These are phyloP conservation scores for Pleurotus ostreatus DNA, from an alignment of 768 basidiomycete species.

Conservation along the genomic window DNA sequence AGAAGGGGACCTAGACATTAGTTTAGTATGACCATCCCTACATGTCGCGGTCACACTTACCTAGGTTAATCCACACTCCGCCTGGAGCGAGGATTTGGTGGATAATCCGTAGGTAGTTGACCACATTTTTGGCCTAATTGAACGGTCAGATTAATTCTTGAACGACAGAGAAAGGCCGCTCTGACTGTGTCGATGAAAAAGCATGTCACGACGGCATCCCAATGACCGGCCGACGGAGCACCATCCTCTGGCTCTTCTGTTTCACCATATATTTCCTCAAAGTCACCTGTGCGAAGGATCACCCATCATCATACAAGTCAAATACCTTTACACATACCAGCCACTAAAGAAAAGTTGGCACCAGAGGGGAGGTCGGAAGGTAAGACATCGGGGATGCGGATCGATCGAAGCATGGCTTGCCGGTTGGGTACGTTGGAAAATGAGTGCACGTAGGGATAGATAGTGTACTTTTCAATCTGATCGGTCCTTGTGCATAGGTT, in stretches of 20 bases:
- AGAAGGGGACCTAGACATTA: conserved; percentile 67
- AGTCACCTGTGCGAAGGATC: conserved; percentile 59
- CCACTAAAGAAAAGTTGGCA: conserved; percentile 79
- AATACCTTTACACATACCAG: conserved; percentile 44
- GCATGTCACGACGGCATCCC: conserved; percentile 90
- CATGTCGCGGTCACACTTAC: conserved; percentile 30
- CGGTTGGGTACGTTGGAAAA: conserved; percentile 77
- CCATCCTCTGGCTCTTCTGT: conserved; percentile 35
- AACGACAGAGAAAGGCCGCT: background rate
- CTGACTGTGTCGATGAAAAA: conserved; percentile 95
- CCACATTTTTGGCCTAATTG: conserved; percentile 85
- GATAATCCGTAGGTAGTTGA: conserved; percentile 86
- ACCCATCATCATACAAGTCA: conserved; percentile 3
- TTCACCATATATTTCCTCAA: conserved; percentile 85
- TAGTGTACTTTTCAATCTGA: conserved; percentile 61
- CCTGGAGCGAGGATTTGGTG: conserved; percentile 78
- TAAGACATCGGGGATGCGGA: conserved; percentile 80
- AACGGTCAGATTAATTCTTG: background rate
- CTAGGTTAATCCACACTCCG: conserved; percentile 91
- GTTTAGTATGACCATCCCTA: background rate
- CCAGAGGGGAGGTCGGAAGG: conserved; percentile 66
- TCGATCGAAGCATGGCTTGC: conserved; percentile 56
- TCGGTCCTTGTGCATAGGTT: conserved; percentile 43
- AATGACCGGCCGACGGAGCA: conserved; percentile 71
- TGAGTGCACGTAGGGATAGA: conserved; percentile 90